Evolutionary conservation across 2,329 filamentous ascomycete genomes (phyloP), one percentile per base, ranked within the genome.

Genomic region (Arachnomyces sp.): DNA sequence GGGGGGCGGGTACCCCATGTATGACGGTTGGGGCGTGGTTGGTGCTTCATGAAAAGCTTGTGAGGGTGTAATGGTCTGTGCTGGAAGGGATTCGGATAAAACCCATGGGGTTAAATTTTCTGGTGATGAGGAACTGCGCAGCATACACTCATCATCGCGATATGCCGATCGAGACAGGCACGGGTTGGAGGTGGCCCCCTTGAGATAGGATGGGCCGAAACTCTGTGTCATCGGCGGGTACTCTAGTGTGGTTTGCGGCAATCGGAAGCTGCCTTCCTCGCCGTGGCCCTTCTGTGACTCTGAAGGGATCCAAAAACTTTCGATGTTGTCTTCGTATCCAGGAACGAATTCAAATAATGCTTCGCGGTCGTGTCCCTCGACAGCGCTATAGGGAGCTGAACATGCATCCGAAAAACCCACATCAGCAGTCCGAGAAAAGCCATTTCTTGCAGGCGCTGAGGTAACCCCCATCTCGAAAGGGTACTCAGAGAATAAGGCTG

Each of bases 161-260:
- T 64, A 64, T 40, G 64, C 64, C 2, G 61, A 55, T 16, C 60
- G 54, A 29, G 61, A 63, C 29, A 64, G 39, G 30, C 61, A 64
- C 2, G 61, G 61, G 34, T 64, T 64, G 18, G 60, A 60, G 4
- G 52, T 53, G 3, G 61, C 61, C 28, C 63, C 61, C 1, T 61
- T 59, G n/a, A 64, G 47, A 35, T 61, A 64, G 3, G 51, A 44
- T 4, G 52, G 59, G 40, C 63, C 60, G 43, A 56, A 54, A 42
- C 54, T 56, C 18, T 60, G 59, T 8, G 50, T 47, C 59, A 63
- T 60, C 3, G 54, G 51, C 17, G 55, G 51, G 37, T 63, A 64
- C 28, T 60, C 57, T 6, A 50, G 49, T 58, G 63, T 59, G 3
- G 50, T 41, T 3, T 58, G 51, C 25, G 56, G 61, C 29, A 55